phyloP scores from a whole-genome alignment of 2,329 filamentous ascomycete genomes.

The Aspergillus hortae region DNA sequence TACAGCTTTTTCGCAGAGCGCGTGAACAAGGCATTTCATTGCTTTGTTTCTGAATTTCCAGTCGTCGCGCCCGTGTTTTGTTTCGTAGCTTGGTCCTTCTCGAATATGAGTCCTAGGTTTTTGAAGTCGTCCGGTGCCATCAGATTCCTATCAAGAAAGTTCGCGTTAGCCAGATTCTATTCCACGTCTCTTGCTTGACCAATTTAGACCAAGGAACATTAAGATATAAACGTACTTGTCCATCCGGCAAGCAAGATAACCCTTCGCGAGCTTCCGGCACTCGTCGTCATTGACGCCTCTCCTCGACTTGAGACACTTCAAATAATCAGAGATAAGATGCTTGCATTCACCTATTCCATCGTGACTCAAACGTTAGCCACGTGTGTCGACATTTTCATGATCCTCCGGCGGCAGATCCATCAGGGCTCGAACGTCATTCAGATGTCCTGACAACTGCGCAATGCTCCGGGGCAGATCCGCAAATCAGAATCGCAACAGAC shows the following conservation, averaged over 20 bases:
- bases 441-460: too few relatives aligned
- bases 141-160: constrained; percentile 63
- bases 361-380: too few relatives aligned
- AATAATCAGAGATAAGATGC: constrained; percentile 77
- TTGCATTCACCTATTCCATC: constrained; percentile 72
- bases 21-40: neutral
- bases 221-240: constrained; percentile 63
- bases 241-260: constrained; percentile 90
- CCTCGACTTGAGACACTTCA: constrained; percentile 80
- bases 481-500: neutral
- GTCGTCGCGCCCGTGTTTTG: neutral
- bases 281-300: constrained; percentile 81
- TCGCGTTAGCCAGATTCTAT: neutral
- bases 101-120: constrained; percentile 76
- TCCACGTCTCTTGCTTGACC: neutral
- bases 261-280: constrained; percentile 81
- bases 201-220: neutral
- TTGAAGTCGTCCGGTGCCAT: constrained; percentile 96
- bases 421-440: neutral
- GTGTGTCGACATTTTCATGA: too few relatives aligned
- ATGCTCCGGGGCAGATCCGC: too few relatives aligned
- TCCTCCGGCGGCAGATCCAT: neutral
- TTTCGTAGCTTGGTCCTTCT: constrained; percentile 30
- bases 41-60: constrained; percentile 9
- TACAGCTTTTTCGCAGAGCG: neutral